A percentile compares a stretch with the other conserved stretches of the same genome.
Conservation (phyloP, 2,329 filamentous ascomycete species). For the Pestalotiopsis sp. region DNA sequence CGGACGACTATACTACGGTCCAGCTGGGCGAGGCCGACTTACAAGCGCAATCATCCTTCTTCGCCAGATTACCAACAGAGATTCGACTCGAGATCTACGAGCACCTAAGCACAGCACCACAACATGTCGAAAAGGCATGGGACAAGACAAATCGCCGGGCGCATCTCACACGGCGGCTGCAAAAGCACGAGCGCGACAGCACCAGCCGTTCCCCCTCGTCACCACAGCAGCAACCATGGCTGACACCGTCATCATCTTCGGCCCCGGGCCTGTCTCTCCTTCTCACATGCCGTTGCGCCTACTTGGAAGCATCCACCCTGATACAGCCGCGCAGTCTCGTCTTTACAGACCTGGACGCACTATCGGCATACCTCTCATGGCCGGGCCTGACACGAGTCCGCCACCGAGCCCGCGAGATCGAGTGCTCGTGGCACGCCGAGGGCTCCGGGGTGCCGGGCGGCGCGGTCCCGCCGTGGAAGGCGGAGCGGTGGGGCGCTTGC, state of each 20-base stretch:
- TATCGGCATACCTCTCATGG: not conserved
- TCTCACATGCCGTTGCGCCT: not conserved
- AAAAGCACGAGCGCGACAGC: not conserved
- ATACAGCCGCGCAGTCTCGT: not conserved
- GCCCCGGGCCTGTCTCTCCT: not conserved
- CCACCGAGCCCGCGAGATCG: not conserved
- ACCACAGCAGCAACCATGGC: not conserved
- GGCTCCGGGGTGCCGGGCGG: not conserved
- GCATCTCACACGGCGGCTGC: not conserved
- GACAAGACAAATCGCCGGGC: not conserved
- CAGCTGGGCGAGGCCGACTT: not conserved
- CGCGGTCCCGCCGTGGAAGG: not conserved
- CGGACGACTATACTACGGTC: not conserved
- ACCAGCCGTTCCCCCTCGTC: not conserved
- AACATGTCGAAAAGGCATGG: not conserved
- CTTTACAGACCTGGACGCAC: not conserved
- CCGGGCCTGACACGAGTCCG: not conserved
- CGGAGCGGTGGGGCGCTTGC: not conserved
- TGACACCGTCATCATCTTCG: not conserved
- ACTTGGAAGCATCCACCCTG: not conserved
- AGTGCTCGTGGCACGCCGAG: not conserved
- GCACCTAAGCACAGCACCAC: not conserved
- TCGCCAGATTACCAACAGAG: not conserved
- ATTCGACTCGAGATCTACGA: not conserved
- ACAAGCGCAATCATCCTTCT: not conserved